Base-by-base conservation (phyloP, 352 stramenopile genomes). In the Plasmopara viticola region DNA sequence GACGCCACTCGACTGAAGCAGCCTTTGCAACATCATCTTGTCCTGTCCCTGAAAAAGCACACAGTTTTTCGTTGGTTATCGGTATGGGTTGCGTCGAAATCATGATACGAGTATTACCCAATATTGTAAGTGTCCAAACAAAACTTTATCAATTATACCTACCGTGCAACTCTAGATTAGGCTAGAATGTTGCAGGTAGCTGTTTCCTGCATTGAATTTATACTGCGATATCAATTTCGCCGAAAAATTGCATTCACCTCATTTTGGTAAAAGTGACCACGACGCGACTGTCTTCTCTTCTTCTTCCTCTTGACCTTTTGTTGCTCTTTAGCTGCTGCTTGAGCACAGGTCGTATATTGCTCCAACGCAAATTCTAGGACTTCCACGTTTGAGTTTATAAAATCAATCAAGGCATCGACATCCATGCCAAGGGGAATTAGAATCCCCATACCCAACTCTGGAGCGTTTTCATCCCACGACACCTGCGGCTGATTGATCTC, bases 341-440 rank as follows among this genome's bases (percentile, higher is more conserved):
- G 48, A 33, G 15, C 34, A 3, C 5, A 41, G 35, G 43, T 20
- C 6, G 62, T 64, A 49, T 61, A 68, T 18, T 68, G 38, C 15
- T 75, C 58, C 9, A 90, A 45, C 6, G 76, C 72, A 28, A 66
- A 62, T 20, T 86, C 78, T 38, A 90, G 62, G n/a, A 80, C 62
- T 55, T 90, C 63, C 10, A 84, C 49, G 38, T 86, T 66, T 44
- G 84, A 72, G 45, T 77, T 85, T 12, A 89, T 60, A 15, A 78
- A 70, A 53, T 87, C 75, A 4, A 86, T 70, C 39, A 89, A 56
- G 17, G 58, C 46, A 47, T 70, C 56, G 4, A 64, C 17, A 12
- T 87, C 72, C 70, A 81, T 84, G 12, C 77, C 72, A n/a, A 77
- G 58, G 10, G 79, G 77, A 10, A 90, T 70, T 18, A 87, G 63